phyloP scores from a whole-genome alignment of 2,329 filamentous ascomycete species.

The Paraconiothyrium sp. region DNA sequence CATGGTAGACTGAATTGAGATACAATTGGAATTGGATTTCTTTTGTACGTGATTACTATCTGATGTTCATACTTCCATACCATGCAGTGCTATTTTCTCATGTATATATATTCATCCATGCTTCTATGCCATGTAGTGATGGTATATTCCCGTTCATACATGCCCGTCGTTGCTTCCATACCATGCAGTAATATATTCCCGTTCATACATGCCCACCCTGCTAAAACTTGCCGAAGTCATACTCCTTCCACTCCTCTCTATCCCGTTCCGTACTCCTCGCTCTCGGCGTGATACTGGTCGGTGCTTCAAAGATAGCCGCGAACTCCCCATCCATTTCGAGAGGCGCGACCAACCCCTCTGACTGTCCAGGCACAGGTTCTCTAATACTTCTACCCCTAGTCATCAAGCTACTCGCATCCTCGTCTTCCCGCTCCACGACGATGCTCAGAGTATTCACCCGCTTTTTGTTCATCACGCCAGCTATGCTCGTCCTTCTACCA shows the following conservation, averaged over 20 bases:
- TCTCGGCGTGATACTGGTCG: constrained; percentile 33
- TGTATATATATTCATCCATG: not conserved
- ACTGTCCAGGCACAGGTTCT: constrained; percentile 39
- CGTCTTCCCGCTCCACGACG: constrained; percentile 35
- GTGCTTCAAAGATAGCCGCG: constrained; percentile 32
- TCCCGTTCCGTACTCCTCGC: constrained; percentile 26
- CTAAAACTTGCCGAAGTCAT: constrained; percentile 21
- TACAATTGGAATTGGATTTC: not conserved
- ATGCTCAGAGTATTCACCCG: constrained; percentile 33
- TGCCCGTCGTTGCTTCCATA: not conserved
- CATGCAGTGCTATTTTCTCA: constrained; percentile 4
- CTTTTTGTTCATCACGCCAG: constrained; percentile 29
- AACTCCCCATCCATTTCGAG: constrained; percentile 35
- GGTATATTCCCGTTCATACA: not conserved
- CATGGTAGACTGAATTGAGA: not conserved
- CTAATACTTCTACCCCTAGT: constrained; percentile 18
- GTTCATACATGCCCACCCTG: not conserved
- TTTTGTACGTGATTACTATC: not conserved
- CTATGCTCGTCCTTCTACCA: constrained; percentile 16
- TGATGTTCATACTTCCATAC: not conserved
- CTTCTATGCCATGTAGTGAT: not conserved
- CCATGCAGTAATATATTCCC: constrained; percentile 8
- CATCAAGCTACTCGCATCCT: constrained; percentile 20
- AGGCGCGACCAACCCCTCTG: constrained; percentile 34
- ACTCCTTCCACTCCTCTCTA: constrained; percentile 13